These are phyloP conservation scores for Nitzschia putrida DNA, from an alignment of 108 stramenopile genomes.

Conservation along the genomic window DNA sequence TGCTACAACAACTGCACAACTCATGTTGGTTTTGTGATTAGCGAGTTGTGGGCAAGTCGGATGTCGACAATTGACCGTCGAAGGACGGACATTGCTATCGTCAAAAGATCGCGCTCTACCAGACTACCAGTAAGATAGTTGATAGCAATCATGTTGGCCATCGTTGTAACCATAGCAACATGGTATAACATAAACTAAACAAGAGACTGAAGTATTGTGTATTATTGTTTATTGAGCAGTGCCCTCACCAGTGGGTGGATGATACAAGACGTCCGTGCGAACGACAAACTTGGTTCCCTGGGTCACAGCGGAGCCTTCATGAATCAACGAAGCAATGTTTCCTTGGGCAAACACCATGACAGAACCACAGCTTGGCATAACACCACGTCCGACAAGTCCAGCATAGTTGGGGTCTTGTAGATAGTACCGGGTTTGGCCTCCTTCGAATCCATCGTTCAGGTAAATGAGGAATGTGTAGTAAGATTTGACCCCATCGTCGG, in stretches of 20 bases:
- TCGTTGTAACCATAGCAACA: no score
- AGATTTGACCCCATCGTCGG: constrained; percentile 14
- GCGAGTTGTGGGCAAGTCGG: no score
- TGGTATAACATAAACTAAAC: no score
- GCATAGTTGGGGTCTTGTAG: constrained; percentile 17
- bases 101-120: no score
- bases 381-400: constrained; percentile 26
- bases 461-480: constrained; percentile 60
- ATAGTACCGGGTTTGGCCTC: constrained; percentile 61
- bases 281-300: constrained; percentile 59
- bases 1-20: no score
- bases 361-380: constrained; percentile 45
- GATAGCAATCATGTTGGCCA: no score
- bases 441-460: constrained; percentile 71
- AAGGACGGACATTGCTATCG: no score
- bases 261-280: constrained; percentile 72
- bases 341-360: constrained; percentile 69
- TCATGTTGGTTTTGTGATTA: no score
- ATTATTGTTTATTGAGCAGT: no score
- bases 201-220: no score
- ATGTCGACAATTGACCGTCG: no score
- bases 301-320: constrained; percentile 60
- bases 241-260: background rate
- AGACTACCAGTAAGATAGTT: no score
- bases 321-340: constrained; percentile 47